Base-by-base conservation (phyloP, 2,329 filamentous ascomycete species). In the Cladosporium halotolerans region DNA sequence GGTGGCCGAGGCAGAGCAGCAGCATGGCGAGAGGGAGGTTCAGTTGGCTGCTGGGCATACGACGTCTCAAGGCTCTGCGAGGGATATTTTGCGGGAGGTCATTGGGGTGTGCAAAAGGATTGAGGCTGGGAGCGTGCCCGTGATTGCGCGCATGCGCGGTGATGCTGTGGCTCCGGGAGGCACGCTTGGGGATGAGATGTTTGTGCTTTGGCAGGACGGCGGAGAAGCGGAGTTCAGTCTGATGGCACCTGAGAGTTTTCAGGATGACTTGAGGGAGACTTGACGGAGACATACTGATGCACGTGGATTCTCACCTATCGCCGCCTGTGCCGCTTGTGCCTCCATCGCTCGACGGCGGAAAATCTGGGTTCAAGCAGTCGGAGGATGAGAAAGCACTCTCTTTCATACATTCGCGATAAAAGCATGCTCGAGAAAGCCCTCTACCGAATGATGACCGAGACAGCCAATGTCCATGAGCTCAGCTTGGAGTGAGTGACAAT, bases 31-130 rank as follows among this genome's bases (percentile, higher is more conserved):
- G 9, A 8, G 33, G 7, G 3, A 10, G 10, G 38, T 47, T 9
- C 16, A 19, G 16, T 13, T 51, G 34, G 48, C 48, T 14, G 39
- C 39, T 16, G 48, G 48, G 5, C 48, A 51, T 14, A 44, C 48
- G 13, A 43, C 39, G 10, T 51, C 48, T 3, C 5, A 34, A 14
- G 14, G 31, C 11, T 11, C 19, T 34, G 48, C 39, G 11, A 23
- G 28, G 31, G 48, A 11, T 7, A 39, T 43, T 18, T 9, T 51
- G 14, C 31, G 28, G 7, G 23, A 9, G 4, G 39, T 43, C 16
- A 43, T 44, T 13, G 14, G 5, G 2, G 42, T 51, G 32, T 42
- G 39, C 8, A 18, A 28, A 34, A n/a, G 14, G 2, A 34, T 51
- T 19, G 28, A 31, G 8, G 28, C 40, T 14, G 48, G 40, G 18